These are phyloP conservation scores for Claviceps quebecensis DNA, from an alignment of 2,329 filamentous ascomycete genomes.

Conservation along the genomic window DNA sequence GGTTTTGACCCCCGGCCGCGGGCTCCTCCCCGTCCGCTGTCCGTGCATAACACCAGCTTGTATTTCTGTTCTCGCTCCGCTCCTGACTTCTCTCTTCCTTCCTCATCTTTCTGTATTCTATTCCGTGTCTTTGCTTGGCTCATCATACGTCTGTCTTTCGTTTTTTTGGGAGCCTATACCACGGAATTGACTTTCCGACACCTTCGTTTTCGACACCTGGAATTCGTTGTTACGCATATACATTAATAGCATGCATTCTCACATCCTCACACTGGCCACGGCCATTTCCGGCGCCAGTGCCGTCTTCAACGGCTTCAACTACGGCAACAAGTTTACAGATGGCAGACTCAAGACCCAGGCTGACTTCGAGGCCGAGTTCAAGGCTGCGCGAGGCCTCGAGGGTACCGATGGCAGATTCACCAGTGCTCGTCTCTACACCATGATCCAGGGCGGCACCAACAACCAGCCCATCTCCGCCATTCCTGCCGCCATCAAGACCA, in stretches of 20 bases:
- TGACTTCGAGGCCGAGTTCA: conserved; percentile 60
- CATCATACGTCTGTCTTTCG: neutral
- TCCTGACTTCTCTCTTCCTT: neutral
- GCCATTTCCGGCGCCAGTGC: conserved; percentile 22
- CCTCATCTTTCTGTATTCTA: neutral
- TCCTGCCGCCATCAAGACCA: conserved; percentile 66
- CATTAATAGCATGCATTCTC: conserved; percentile 8
- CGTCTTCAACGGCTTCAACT: conserved; percentile 56
- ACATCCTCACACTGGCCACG: conserved; percentile 21
- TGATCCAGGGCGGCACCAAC: conserved; percentile 55
- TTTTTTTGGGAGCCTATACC: neutral
- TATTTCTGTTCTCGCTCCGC: neutral
- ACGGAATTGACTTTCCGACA: neutral
- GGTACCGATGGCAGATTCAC: conserved; percentile 50
- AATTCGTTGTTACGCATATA: neutral
- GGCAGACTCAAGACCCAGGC: conserved; percentile 43
- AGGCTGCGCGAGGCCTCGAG: conserved; percentile 45
- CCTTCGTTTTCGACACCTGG: neutral
- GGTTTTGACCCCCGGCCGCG: too few relatives aligned
- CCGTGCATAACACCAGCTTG: neutral
- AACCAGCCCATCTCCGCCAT: conserved; percentile 58
- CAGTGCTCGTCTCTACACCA: conserved; percentile 62
- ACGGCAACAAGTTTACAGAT: conserved; percentile 48
- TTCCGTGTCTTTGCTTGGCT: neutral
- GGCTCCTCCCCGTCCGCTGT: too few relatives aligned